phyloP scores from a whole-genome alignment of 352 stramenopile species.

The Phytophthora pisi region DNA sequence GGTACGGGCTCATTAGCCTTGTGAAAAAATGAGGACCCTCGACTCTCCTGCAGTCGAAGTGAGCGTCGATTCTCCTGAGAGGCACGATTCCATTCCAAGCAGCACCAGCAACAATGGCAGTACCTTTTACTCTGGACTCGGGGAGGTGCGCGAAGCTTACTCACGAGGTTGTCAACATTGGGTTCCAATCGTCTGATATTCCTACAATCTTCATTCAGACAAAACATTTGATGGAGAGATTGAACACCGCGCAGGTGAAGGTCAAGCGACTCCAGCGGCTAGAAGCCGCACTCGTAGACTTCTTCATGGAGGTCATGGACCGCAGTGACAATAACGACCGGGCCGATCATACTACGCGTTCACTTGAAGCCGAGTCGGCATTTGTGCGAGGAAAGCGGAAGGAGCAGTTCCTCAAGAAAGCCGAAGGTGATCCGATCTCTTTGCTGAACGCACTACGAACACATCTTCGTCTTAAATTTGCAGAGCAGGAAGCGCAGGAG shows the following conservation, averaged over 20 bases:
- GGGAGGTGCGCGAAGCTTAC: slow-evolving; percentile 18
- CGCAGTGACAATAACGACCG: slow-evolving; percentile 28
- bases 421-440: slow-evolving; percentile 68
- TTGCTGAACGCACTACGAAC: slow-evolving; percentile 73
- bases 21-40: slow-evolving; percentile 18
- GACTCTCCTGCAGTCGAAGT: slow-evolving; percentile 22
- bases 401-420: slow-evolving; percentile 60
- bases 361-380: slow-evolving; percentile 36
- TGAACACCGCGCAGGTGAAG: slow-evolving; percentile 72
- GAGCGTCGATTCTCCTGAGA: slow-evolving; percentile 12
- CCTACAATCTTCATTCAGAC: slow-evolving; percentile 22
- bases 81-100: slow-evolving; percentile 5
- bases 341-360: not conserved
- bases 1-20: not conserved
- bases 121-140: slow-evolving; percentile 11
- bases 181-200: not conserved
- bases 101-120: slow-evolving; percentile 17
- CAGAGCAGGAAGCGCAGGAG: slow-evolving; percentile 48
- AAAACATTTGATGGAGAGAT: slow-evolving; percentile 66
- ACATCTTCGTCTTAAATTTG: slow-evolving; percentile 70
- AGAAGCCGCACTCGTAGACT: slow-evolving; percentile 69
- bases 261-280: slow-evolving; percentile 65
- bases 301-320: slow-evolving; percentile 77
- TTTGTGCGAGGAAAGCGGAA: slow-evolving; percentile 59
- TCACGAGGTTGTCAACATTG: not conserved